Evolutionary conservation across 352 stramenopile species (phyloP), one percentile per base, ranked within the genome.

Genomic region (Plasmopara muralis): DNA sequence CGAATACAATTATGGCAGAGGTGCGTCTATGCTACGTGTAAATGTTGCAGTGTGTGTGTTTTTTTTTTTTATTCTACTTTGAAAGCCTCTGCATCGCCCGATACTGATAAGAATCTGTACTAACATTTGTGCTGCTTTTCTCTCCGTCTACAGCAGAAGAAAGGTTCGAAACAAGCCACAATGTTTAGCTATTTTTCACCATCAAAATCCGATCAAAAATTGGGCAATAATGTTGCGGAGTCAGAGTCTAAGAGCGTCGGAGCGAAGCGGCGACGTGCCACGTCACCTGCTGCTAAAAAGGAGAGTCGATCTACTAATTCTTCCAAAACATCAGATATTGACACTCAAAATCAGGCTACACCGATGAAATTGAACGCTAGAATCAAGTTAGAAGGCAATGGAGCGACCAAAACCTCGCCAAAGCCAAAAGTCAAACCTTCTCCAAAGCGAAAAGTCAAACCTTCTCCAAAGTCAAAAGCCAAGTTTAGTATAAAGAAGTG

Each of bases 151-250:
- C 28, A 77, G 63, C 64, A 74, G 55, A 83, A 81, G 54, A 89
- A 93, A 37, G 52, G 47, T 7, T n/a, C 60, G 0, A 62, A 60
- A 51, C 79, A 93, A 60, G 74, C 70, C 33, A 82, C 77, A 9
- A 87, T 93, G 60, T 71, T 74, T 38, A 59, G 77, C 50, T 93
- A 91, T 57, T 93, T 93, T 60, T 87, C 83, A 39, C 83, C 83
- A 9, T 52, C 50, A 47, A 74, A 74, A 18, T 13, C 49, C 8
- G 53, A 43, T 25, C 57, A 57, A 9, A 61, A 62, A 62, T 49
- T 37, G 29, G 53, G 56, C 8, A 37, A 63, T 2, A 49, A 50
- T 6, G 40, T 39, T 5, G 25, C 38, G 28, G 57, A 62, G 16
- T 43, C 49, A 30, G 47, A 62, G 8, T 12, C 43, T 5, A 62